phyloP scores from a whole-genome alignment of 1,284 basidiomycete species.

The Thecaphora frezii region DNA sequence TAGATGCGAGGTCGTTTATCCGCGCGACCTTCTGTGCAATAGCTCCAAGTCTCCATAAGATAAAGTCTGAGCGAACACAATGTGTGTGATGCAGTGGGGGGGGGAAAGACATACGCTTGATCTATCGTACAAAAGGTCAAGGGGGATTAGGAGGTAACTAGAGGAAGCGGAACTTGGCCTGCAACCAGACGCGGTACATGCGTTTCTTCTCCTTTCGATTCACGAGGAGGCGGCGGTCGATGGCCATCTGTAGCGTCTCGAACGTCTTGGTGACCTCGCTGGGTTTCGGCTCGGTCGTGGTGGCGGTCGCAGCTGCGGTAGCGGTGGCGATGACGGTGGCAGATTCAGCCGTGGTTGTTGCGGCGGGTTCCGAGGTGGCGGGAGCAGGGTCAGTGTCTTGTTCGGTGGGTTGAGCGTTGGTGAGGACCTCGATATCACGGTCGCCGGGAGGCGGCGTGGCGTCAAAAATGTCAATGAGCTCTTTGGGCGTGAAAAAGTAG shows the following conservation, averaged over 20 bases:
- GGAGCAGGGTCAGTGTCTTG: background rate
- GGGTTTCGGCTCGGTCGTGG: background rate
- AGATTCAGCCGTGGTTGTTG: background rate
- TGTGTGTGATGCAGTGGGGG: too few species aligned
- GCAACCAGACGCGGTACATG: conserved; percentile 57
- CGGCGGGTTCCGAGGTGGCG: background rate
- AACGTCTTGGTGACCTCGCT: conserved; percentile 12
- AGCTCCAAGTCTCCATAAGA: too few species aligned
- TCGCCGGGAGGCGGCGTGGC: conserved; percentile 19
- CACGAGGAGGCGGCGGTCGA: conserved; percentile 53
- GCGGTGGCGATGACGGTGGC: background rate
- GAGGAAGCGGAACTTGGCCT: conserved; percentile 47
- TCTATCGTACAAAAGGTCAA: too few species aligned
- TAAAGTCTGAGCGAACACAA: too few species aligned
- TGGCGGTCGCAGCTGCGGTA: background rate
- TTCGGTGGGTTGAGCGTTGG: background rate
- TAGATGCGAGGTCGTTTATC: too few species aligned
- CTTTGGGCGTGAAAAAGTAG: conserved; percentile 53
- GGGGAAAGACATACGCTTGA: too few species aligned
- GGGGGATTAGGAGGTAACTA: too few species aligned
- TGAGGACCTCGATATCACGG: background rate
- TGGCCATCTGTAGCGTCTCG: conserved; percentile 50
- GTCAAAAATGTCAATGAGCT: conserved; percentile 48
- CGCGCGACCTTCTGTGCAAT: too few species aligned
- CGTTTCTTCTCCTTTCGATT: conserved; percentile 55